Evolutionary conservation across 805 yeast species (phyloP), one percentile per base, ranked within the genome.

Genomic region (Kazachstania psychrophila): DNA sequence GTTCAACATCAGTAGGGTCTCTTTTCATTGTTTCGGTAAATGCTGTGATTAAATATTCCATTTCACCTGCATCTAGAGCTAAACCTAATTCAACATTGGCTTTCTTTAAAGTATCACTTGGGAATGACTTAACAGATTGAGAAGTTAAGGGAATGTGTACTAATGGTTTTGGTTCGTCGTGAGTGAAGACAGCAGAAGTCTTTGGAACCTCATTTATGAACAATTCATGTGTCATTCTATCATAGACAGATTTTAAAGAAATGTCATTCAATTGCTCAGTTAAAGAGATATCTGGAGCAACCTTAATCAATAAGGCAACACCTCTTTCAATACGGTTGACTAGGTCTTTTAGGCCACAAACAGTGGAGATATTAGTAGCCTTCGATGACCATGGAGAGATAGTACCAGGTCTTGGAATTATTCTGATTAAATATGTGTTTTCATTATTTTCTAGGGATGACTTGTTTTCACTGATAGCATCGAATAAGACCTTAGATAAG

Each of bases 361-460:
- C 94, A 39, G 78, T 75, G 36, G 88, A 73, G 48, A 92, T 92
- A 63, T 92, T 89, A 28, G 98, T 88, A 19, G 99, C 99, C 65
- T 92, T 92, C 11, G 97, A 88, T 8, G 96, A 85, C 99, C 99
- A 92, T 23, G 98, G 97, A 18, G 97, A 88, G 47, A 92, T 89
- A 10, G 98, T 92, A 43, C 98, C 98, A 6, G 87, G 68, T 60
- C 97, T 76, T 30, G 99, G 98, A 36, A 87, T 69, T 36, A 92
- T 70, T 57, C 94, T 72, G 32, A 89, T 63, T 46, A 87, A 64
- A 43, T 74, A 72, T 23, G 75, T 64, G 45, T 69, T 72, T 5
- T 60, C 50, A 35, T 57, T 71, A 18, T 32, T 27, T 4, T 33
- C 33, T 9, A 30, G 23, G 11, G 40, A 26, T n/a, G 38, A 19